A percentile compares a stretch with the other conserved stretches of the same genome.
Evolutionary conservation across 2,329 filamentous ascomycete species (phyloP).

Genomic region (Eutypella sp.): DNA sequence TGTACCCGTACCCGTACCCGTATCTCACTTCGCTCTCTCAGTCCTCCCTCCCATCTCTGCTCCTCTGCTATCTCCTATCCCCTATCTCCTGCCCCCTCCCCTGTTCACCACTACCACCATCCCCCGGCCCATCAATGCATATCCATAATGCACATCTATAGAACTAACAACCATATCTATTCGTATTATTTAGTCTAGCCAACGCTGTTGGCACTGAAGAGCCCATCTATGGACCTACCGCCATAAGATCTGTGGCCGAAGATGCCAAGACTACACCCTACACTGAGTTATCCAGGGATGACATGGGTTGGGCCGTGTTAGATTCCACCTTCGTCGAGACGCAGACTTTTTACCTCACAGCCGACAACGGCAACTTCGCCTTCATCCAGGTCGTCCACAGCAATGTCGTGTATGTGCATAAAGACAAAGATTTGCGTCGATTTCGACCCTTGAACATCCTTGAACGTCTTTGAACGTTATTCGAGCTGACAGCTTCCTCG

Average conservation of each 20-base stretch:
- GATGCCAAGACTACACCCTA: conserved; percentile 75
- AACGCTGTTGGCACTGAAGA: conserved; percentile 93
- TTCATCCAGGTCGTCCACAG: conserved; percentile 95
- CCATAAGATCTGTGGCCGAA: conserved; percentile 78
- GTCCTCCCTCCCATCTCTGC: no score
- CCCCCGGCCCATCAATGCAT: not conserved
- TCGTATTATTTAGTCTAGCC: conserved; percentile 46
- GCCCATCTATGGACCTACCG: conserved; percentile 87
- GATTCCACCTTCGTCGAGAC: conserved; percentile 90
- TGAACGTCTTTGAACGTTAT: conserved; percentile 6
- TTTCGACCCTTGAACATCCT: not conserved
- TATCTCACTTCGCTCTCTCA: no score
- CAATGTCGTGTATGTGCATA: conserved; percentile 95
- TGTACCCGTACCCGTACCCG: no score
- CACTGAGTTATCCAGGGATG: conserved; percentile 70
- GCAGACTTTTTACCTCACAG: conserved; percentile 85
- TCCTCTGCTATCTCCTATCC: no score
- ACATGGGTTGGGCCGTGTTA: conserved; percentile 77
- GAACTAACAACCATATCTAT: conserved; percentile 19
- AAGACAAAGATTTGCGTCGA: conserved; percentile 32
- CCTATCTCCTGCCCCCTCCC: not conserved
- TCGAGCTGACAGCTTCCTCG: conserved; percentile 15
- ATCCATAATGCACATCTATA: conserved; percentile 12
- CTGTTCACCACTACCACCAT: not conserved
- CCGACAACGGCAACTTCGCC: conserved; percentile 70